Base-by-base conservation (phyloP, 345 rosid genomes). In the Trapa incisa region DNA sequence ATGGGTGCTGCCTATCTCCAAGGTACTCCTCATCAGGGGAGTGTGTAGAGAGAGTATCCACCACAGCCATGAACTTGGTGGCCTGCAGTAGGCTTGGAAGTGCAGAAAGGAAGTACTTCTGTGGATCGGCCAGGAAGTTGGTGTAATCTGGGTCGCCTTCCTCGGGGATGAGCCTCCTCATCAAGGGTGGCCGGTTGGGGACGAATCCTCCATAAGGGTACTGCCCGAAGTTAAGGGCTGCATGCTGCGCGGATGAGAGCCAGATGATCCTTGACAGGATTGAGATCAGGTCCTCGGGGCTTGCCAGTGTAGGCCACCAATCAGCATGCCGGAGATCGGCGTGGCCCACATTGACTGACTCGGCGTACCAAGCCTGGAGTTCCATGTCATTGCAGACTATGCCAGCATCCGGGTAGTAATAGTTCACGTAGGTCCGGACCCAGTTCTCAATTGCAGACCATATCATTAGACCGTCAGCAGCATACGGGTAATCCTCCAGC, bases 241-340 rank as follows among this genome's bases (percentile, higher is more conserved):
- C 99, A n/a, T 95, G 99, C 38, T 91, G 97, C 1, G 99, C 99
- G 0, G 99, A 95, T 3, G 93, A 87, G 13, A 95, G 96, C 99
- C 99, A 95, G 37, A 95, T 78, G 52, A 95, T 47, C 71, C 86
- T 89, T 61, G 97, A 84, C 37, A 95, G 75, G 74, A 86, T 45
- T 4, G 89, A 85, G 74, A 80, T 69, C 1, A 95, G 87, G 68
- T 91, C 78, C 2, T 87, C 88, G 0, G 70, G 73, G 58, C 76
- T 81, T 9, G 72, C 75, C 67, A 94, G 74, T 15, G 74, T 65
- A 16, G 99, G 97, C 99, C 99, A 95, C 99, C 99, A 89, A 0
- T 77, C 82, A 2, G 87, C 89, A 14, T 84, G 70, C 8, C 87
- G 72, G 61, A 82, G 74, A 60, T 95, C 97, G 0, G 96, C 96